Evolutionary conservation across 352 stramenopile species (phyloP).

Genomic region (Phytophthora brassicae): DNA sequence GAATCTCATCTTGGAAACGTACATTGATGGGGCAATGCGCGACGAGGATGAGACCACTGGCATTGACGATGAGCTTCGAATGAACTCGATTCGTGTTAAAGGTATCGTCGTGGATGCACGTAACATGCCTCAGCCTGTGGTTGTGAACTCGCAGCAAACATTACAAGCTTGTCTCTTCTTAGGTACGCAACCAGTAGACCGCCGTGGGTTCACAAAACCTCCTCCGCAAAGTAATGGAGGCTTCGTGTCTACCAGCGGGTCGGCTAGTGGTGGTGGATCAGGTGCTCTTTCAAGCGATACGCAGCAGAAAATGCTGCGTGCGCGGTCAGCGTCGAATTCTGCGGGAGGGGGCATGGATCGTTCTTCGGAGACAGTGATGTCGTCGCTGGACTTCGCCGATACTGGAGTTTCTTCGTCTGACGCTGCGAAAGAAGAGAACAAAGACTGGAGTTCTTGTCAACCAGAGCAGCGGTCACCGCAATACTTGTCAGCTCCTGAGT

Average conservation of each 20-base stretch:
- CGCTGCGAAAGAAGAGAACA: slow-evolving; percentile 79
- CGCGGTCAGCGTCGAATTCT: slow-evolving; percentile 56
- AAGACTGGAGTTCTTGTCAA: slow-evolving; percentile 88
- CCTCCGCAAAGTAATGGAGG: slow-evolving; percentile 85
- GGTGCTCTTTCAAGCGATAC: slow-evolving; percentile 53
- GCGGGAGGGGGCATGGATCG: slow-evolving; percentile 53
- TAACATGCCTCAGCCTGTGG: slow-evolving; percentile 84
- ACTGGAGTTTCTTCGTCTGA: slow-evolving; percentile 56
- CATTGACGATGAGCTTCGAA: slow-evolving; percentile 79
- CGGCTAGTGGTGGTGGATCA: slow-evolving; percentile 23
- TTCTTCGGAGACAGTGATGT: slow-evolving; percentile 61
- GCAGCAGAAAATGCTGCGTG: slow-evolving; percentile 60
- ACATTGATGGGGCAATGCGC: slow-evolving; percentile 79
- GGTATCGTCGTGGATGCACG: slow-evolving; percentile 86
- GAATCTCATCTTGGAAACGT: slow-evolving; percentile 87
- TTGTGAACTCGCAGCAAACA: slow-evolving; percentile 87
- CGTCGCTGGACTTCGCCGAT: slow-evolving; percentile 64
- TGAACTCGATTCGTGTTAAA: slow-evolving; percentile 89
- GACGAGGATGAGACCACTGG: slow-evolving; percentile 74
- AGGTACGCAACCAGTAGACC: slow-evolving; percentile 83
- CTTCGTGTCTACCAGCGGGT: slow-evolving; percentile 66
- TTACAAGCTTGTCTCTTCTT: slow-evolving; percentile 87
- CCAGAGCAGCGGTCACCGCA: slow-evolving; percentile 78
- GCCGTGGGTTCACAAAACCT: slow-evolving; percentile 83
- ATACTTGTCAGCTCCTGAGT: slow-evolving; percentile 66